phyloP scores from a whole-genome alignment of 1,139 yeast species.

The Hyphopichia khmerensis region DNA sequence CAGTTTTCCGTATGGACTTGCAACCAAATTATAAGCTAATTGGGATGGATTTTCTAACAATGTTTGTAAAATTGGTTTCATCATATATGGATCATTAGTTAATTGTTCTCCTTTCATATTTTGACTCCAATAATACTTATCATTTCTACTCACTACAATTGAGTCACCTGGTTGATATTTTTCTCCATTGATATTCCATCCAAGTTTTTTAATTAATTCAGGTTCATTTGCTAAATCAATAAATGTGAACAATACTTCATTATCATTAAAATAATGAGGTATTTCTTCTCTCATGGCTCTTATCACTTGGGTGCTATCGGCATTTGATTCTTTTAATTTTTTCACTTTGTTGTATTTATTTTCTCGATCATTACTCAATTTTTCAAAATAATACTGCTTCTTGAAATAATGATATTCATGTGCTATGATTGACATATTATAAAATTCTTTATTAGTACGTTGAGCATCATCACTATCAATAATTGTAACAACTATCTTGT shows the following conservation, averaged over 20 bases:
- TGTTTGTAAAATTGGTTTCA: slow-evolving; percentile 29
- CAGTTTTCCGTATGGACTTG: slow-evolving; percentile 42
- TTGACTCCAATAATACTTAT: slow-evolving; percentile 33
- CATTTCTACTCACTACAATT: slow-evolving; percentile 31
- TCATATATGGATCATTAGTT: slow-evolving; percentile 25
- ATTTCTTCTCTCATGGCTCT: slow-evolving; percentile 50
- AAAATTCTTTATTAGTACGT: slow-evolving; percentile 35
- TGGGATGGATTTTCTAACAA: slow-evolving; percentile 23
- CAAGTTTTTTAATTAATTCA: slow-evolving; percentile 29
- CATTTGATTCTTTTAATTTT: slow-evolving; percentile 41
- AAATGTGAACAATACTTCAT: slow-evolving; percentile 49
- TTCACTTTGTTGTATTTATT: slow-evolving; percentile 43
- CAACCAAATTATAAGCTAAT: slow-evolving; percentile 26
- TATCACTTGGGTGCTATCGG: slow-evolving; percentile 40
- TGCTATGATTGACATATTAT: slow-evolving; percentile 46
- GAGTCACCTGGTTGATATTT: slow-evolving; percentile 45
- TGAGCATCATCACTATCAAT: slow-evolving; percentile 44
- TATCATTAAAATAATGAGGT: slow-evolving; percentile 41
- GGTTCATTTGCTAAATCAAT: slow-evolving; percentile 47
- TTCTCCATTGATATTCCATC: slow-evolving; percentile 41
- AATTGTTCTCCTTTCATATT: slow-evolving; percentile 27
- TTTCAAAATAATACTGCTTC: slow-evolving; percentile 42
- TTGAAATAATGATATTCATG: slow-evolving; percentile 54
- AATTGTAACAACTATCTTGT: slow-evolving; percentile 53
- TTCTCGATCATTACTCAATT: slow-evolving; percentile 36